Conservation (phyloP, 1,284 basidiomycete species). For the Coniferiporia sulphurascens region DNA sequence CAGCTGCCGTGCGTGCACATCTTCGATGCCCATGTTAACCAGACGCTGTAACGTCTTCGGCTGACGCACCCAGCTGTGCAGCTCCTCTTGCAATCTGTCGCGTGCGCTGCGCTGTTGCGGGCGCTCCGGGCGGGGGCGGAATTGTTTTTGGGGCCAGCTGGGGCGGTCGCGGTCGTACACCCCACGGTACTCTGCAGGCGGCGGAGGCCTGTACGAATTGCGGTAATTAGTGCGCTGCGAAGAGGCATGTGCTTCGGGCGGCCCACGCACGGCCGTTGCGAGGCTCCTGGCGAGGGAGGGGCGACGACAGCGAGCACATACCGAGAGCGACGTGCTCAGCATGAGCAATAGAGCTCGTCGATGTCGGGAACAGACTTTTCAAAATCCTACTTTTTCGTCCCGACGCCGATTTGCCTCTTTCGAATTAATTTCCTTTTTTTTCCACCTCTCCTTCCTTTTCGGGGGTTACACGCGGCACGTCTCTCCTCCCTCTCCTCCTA, state of each 20-base stretch:
- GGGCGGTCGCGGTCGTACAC: no score
- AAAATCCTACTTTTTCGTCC: no score
- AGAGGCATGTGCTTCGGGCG: no score
- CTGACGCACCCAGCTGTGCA: constrained; percentile 5
- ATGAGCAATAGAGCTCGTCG: neutral
- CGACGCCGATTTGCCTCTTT: neutral
- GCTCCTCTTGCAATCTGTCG: neutral
- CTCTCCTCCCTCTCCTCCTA: no score
- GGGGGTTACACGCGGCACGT: neutral
- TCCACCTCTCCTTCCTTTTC: neutral
- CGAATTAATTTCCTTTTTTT: neutral
- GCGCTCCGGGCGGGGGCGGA: no score
- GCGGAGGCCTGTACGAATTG: no score
- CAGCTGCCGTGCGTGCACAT: neutral
- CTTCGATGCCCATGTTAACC: constrained; percentile 1
- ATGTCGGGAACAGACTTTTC: neutral
- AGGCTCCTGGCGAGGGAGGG: constrained; percentile 30
- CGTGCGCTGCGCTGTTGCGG: neutral
- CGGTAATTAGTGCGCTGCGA: no score
- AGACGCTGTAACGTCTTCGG: neutral
- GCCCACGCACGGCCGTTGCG: constrained; percentile 28
- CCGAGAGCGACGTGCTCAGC: neutral
- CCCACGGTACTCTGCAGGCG: no score
- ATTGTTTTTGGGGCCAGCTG: no score
- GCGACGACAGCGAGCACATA: constrained; percentile 3